Conservation (phyloP, 2,329 filamentous ascomycete species). For the Aspergillus sp. region DNA sequence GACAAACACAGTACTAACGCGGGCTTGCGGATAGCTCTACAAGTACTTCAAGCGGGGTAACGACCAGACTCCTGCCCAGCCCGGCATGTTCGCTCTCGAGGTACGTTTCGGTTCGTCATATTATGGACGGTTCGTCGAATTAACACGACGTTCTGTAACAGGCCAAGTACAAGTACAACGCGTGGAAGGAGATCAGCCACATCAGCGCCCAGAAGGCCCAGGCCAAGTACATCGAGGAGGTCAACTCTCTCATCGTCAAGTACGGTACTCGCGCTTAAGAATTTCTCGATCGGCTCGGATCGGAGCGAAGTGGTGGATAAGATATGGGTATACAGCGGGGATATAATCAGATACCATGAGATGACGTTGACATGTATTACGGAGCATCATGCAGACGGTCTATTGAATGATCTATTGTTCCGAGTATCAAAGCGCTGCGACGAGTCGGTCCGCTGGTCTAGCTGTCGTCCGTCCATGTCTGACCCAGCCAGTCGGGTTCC, state of each 20-base stretch:
- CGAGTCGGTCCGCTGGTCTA: neutral
- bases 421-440: neutral
- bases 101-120: constrained; percentile 6
- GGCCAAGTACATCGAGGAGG: constrained; percentile 70
- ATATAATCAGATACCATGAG: neutral
- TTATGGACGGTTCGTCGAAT: neutral
- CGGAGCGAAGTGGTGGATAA: too few relatives aligned
- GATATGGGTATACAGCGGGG: too few relatives aligned
- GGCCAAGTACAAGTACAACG: constrained; percentile 77
- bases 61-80: constrained; percentile 14
- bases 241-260: constrained; percentile 69
- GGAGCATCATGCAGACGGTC: neutral
- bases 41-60: constrained; percentile 19
- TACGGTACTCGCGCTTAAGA: constrained; percentile 49
- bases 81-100: constrained; percentile 18
- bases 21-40: constrained; percentile 14
- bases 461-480: constrained; percentile 34
- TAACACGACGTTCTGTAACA: constrained; percentile 31
- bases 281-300: neutral
- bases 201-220: constrained; percentile 67
- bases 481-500: constrained; percentile 58
- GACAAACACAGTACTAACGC: neutral
- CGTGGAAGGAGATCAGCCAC: constrained; percentile 71
- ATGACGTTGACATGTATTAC: neutral
- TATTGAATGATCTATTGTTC: neutral